Base-by-base conservation (phyloP, 768 basidiomycete species). In the Phlebiopsis flavidoalba region DNA sequence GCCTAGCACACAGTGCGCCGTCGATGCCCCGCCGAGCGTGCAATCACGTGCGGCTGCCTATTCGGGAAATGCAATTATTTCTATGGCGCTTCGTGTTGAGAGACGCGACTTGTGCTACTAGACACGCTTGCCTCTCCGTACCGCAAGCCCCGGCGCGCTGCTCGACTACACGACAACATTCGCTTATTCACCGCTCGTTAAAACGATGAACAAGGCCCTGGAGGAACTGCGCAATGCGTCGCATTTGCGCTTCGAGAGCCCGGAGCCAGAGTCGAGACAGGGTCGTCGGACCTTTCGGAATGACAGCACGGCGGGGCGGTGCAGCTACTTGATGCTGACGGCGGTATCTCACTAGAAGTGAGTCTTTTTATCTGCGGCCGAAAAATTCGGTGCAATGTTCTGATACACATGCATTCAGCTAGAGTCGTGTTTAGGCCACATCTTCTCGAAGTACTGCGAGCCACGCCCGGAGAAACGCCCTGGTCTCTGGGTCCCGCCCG, bases 391-490 rank as follows among this genome's bases (percentile, higher is more conserved):
- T 43, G 26, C 21, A n/a, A 53, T 45, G 10, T 12, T 19, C n/a
- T 10, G 10, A 31, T n/a, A 31, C 10, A 26, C 26, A 43, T 43
- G 36, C 8, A 26, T 14, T 5, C 65, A 89, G 89, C 75, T 92
- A 35, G 88, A 89, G 72, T 71, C 71, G 47, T 89, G 86, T 70
- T 76, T 92, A 53, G 83, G 82, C 63, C 88, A 89, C 65, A 90
- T 93, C 56, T 92, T 92, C 68, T 81, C 85, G 22, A 90, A 89
- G 71, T 91, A 89, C 66, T 90, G 89, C 72, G 79, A 75, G 21
- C 87, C 86, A 0, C 61, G 64, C 26, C 72, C 63, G 61, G 72
- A 35, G 70, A 72, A 21, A 33, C 43, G 64, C 60, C 46, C 57
- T 12, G 61, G 61, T 45, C 61, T 70, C 43, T 64, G 65, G 21